Evolutionary conservation across 306 rosid species (phyloP).

Genomic region (Lathyrus tuberosus): DNA sequence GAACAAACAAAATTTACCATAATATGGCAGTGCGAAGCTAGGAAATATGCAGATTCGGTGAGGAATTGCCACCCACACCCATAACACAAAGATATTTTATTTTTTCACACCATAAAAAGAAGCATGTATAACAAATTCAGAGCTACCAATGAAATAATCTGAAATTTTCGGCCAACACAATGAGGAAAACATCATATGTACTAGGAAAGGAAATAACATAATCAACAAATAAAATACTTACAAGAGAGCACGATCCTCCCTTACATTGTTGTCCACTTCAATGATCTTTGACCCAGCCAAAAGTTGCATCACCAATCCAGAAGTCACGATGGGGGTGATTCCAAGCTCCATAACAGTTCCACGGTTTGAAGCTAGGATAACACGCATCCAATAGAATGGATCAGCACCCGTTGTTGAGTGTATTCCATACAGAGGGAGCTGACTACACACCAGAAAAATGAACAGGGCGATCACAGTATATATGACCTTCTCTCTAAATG

Average conservation of each 20-base stretch:
- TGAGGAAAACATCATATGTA: not conserved
- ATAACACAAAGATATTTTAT: not conserved
- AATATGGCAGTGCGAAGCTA: not conserved
- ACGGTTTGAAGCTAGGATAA: slow-evolving; percentile 87
- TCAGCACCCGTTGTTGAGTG: slow-evolving; percentile 96
- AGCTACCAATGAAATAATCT: slow-evolving; percentile 3
- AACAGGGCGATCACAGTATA: slow-evolving; percentile 87
- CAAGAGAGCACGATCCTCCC: slow-evolving; percentile 93
- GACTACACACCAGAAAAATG: slow-evolving; percentile 91
- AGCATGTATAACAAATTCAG: slow-evolving; percentile 17
- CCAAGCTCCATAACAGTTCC: slow-evolving; percentile 99
- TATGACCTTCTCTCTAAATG: slow-evolving; percentile 94
- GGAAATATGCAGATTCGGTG: too few relatives aligned
- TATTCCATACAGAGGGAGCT: slow-evolving; percentile 92
- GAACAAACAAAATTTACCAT: not conserved
- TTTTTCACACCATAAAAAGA: not conserved
- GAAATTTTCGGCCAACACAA: not conserved
- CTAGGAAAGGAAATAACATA: not conserved
- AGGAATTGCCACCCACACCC: too few relatives aligned
- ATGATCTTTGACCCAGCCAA: slow-evolving; percentile 87
- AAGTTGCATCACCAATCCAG: slow-evolving; percentile 93
- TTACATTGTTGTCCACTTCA: slow-evolving; percentile 91
- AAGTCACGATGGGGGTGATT: slow-evolving; percentile 91
- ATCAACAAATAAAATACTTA: slow-evolving; percentile 43
- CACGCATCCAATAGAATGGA: slow-evolving; percentile 99